A percentile compares a stretch with the other conserved stretches of the same genome.
Evolutionary conservation across 2,329 filamentous ascomycete species (phyloP).

Genomic region (Penicillium frequentans): DNA sequence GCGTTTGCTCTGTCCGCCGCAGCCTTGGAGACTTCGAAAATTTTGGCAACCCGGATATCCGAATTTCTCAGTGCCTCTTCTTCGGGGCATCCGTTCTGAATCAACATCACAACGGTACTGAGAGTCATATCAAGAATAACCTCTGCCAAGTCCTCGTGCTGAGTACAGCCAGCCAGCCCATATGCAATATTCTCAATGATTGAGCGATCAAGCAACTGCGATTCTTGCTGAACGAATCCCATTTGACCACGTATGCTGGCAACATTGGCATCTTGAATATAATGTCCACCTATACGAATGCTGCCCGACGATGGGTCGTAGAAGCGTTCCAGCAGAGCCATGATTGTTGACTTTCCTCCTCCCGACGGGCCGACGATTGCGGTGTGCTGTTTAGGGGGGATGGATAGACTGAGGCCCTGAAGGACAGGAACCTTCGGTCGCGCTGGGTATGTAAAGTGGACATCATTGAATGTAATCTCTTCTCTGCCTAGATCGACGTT

Average conservation of each 20-base stretch:
- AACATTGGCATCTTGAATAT: slow-evolving; percentile 35
- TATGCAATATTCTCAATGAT: slow-evolving; percentile 57
- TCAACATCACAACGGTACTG: slow-evolving; percentile 23
- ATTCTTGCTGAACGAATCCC: slow-evolving; percentile 52
- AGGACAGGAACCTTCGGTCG: slow-evolving; percentile 38
- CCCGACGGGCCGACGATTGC: slow-evolving; percentile 53
- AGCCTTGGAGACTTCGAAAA: slow-evolving; percentile 8
- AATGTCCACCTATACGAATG: slow-evolving; percentile 30
- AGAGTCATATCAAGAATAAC: slow-evolving; percentile 24
- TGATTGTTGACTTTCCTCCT: slow-evolving; percentile 54
- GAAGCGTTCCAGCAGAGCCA: slow-evolving; percentile 37
- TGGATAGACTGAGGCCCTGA: slow-evolving; percentile 30
- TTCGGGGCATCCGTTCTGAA: slow-evolving; percentile 25
- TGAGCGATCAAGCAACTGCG: slow-evolving; percentile 52
- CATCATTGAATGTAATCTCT: slow-evolving; percentile 32
- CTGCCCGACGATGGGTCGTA: slow-evolving; percentile 37
- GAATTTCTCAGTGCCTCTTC: slow-evolving; percentile 21
- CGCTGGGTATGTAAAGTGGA: slow-evolving; percentile 40
- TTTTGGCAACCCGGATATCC: slow-evolving; percentile 25
- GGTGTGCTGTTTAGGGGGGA: slow-evolving; percentile 39
- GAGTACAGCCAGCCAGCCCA: slow-evolving; percentile 42
- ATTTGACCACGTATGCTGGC: slow-evolving; percentile 35
- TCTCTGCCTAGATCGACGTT: neutral
- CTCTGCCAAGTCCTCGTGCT: slow-evolving; percentile 25
- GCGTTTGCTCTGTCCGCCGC: slow-evolving; percentile 11